Evolutionary conservation across 2,329 filamentous ascomycete species (phyloP).

Genomic region (Aspergillus latus): DNA sequence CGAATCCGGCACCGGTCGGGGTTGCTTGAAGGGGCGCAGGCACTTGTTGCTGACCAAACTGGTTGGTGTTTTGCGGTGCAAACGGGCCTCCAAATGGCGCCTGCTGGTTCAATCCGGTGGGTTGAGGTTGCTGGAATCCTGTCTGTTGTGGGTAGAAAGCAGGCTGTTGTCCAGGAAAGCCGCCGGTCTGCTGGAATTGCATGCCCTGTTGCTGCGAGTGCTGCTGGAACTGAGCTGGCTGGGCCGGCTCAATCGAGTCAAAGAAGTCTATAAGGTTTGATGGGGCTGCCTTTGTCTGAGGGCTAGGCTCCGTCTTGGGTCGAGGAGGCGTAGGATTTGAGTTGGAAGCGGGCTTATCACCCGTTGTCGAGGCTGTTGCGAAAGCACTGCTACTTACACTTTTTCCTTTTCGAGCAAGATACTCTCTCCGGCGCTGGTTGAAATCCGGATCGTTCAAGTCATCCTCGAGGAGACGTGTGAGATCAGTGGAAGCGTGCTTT

Average conservation of each 20-base stretch:
- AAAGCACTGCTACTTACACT: conserved; percentile 43
- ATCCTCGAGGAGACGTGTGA: conserved; percentile 86
- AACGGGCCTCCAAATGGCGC: conserved; percentile 27
- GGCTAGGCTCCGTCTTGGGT: conserved; percentile 30
- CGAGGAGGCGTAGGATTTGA: conserved; percentile 24
- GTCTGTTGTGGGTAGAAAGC: conserved; percentile 28
- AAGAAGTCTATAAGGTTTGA: conserved; percentile 92
- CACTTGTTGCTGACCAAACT: conserved; percentile 36
- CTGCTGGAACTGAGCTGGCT: conserved; percentile 63
- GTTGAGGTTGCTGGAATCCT: conserved; percentile 39
- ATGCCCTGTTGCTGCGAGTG: conserved; percentile 32
- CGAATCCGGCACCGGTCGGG: conserved; percentile 77
- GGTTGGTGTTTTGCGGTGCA: conserved; percentile 33
- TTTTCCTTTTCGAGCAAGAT: conserved; percentile 80
- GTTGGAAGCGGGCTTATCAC: conserved; percentile 30
- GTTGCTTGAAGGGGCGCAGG: conserved; percentile 57
- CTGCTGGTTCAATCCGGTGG: conserved; percentile 18
- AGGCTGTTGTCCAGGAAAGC: conserved; percentile 27
- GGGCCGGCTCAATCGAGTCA: conserved; percentile 86
- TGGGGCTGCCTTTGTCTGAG: conserved; percentile 39
- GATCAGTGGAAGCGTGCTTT: conserved; percentile 91
- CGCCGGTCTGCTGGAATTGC: conserved; percentile 42
- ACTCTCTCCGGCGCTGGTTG: conserved; percentile 87
- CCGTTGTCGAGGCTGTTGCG: conserved; percentile 17
- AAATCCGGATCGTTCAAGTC: conserved; percentile 95